Conservation (phyloP, 2,329 filamentous ascomycete genomes). For the Ceratocystis alfenasii region DNA sequence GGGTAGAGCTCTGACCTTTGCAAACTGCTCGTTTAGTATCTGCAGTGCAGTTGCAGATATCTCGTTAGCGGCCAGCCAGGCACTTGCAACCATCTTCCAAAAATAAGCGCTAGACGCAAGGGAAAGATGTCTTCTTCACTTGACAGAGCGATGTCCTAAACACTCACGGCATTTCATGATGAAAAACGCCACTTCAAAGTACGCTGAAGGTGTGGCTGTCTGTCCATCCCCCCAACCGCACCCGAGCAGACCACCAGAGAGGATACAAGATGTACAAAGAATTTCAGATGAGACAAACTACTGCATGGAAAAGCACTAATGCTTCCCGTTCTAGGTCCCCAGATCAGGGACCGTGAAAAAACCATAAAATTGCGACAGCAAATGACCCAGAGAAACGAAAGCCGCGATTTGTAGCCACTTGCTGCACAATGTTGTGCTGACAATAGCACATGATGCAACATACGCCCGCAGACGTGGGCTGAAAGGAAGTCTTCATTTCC, state of each 20-base stretch:
- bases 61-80: conserved; percentile 32
- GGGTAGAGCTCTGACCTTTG: too few species aligned
- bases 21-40: too few species aligned
- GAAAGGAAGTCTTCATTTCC: conserved; percentile 34
- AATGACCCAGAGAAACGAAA: conserved; percentile 47
- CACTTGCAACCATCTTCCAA: conserved; percentile 41
- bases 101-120: conserved; percentile 38
- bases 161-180: conserved; percentile 31
- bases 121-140: conserved; percentile 29
- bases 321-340: conserved; percentile 51
- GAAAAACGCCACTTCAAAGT: conserved; percentile 32
- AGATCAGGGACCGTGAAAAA: conserved; percentile 43
- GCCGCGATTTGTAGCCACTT: conserved; percentile 46
- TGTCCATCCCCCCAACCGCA: conserved; percentile 45
- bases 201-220: conserved; percentile 43
- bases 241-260: conserved; percentile 47
- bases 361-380: conserved; percentile 46
- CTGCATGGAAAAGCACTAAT: conserved; percentile 46
- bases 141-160: conserved; percentile 36
- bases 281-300: conserved; percentile 45
- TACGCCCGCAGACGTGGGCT: conserved; percentile 51
- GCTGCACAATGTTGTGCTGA: conserved; percentile 49
- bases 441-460: conserved; percentile 46
- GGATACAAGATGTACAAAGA: conserved; percentile 45
- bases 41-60: too few species aligned